Percentiles rank a stretch among this genome's conserved stretches.
Conservation (phyloP, 2,329 filamentous ascomycete genomes). For the Calycina herbarum region DNA sequence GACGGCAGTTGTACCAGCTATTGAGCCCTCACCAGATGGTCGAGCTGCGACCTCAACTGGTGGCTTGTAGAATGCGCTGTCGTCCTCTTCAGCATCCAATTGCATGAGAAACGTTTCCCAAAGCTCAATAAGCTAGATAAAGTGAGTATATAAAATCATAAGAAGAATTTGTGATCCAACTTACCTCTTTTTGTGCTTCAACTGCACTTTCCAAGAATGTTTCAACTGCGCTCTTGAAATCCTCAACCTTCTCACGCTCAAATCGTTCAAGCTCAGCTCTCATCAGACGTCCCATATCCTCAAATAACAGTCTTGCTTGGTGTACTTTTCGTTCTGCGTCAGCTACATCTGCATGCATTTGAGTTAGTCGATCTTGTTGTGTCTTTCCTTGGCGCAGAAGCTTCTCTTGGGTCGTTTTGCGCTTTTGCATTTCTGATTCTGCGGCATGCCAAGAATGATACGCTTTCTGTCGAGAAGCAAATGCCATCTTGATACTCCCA, state of each 20-base stretch:
- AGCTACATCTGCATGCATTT: conserved; percentile 88
- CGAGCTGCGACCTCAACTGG: conserved; percentile 54
- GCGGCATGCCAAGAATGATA: conserved; percentile 93
- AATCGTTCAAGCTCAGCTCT: conserved; percentile 88
- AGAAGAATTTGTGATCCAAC: conserved; percentile 38
- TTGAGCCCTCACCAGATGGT: conserved; percentile 50
- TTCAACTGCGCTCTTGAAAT: conserved; percentile 97
- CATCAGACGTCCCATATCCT: conserved; percentile 97
- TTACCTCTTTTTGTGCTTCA: conserved; percentile 75
- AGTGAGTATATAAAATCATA: conserved; percentile 40
- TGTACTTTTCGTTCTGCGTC: conserved; percentile 93
- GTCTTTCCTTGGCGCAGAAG: conserved; percentile 91
- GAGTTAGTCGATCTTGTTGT: conserved; percentile 91
- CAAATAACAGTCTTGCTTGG: conserved; percentile 84
- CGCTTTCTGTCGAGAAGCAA: conserved; percentile 88
- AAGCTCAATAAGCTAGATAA: conserved; percentile 67
- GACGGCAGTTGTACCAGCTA: conserved; percentile 28
- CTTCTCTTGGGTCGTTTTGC: conserved; percentile 87
- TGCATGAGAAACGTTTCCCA: conserved; percentile 99
- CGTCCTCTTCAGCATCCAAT: conserved; percentile 89
- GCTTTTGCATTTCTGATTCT: conserved; percentile 87
- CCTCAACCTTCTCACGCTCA: conserved; percentile 95
- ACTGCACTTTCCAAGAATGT: conserved; percentile 96
- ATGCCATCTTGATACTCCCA: conserved; percentile 90
- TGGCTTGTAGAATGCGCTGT: conserved; percentile 63